Evolutionary conservation across 345 rosid species (phyloP).

Genomic region (Bruguiera sexangula): DNA sequence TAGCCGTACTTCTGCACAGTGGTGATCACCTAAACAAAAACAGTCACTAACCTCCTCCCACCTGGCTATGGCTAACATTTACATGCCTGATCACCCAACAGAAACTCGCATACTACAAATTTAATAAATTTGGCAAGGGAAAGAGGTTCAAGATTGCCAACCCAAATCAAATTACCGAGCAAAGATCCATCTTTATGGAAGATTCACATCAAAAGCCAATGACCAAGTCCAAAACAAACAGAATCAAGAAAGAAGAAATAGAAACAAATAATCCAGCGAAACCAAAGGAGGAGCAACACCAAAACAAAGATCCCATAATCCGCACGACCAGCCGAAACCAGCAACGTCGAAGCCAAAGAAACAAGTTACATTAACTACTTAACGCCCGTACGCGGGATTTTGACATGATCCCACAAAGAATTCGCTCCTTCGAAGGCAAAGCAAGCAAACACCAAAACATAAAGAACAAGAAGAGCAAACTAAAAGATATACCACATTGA

Average conservation of each 20-base stretch:
- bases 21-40: background rate
- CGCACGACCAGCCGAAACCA: constrained; percentile 22
- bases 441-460: background rate
- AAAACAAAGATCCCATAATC: constrained; percentile 18
- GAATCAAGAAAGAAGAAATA: background rate
- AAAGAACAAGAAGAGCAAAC: constrained; percentile 23
- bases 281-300: constrained; percentile 15
- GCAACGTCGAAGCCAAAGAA: constrained; percentile 27
- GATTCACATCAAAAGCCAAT: constrained; percentile 20
- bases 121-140: background rate
- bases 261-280: constrained; percentile 16
- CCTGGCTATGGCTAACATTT: background rate
- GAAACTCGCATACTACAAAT: constrained; percentile 1
- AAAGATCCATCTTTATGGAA: constrained; percentile 22
- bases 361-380: constrained; percentile 18
- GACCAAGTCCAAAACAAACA: constrained; percentile 25
- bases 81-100: constrained; percentile 15
- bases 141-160: constrained; percentile 12
- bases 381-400: constrained; percentile 18
- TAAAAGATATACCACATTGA: constrained; percentile 25
- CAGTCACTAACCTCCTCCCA: constrained; percentile 8
- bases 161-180: constrained; percentile 26
- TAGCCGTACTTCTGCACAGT: constrained; percentile 7
- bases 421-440: constrained; percentile 13
- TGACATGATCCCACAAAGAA: constrained; percentile 35